Evolutionary conservation across 2,329 filamentous ascomycete genomes (phyloP), one percentile per base, ranked within the genome.

Genomic region (Neurospora crassa): DNA sequence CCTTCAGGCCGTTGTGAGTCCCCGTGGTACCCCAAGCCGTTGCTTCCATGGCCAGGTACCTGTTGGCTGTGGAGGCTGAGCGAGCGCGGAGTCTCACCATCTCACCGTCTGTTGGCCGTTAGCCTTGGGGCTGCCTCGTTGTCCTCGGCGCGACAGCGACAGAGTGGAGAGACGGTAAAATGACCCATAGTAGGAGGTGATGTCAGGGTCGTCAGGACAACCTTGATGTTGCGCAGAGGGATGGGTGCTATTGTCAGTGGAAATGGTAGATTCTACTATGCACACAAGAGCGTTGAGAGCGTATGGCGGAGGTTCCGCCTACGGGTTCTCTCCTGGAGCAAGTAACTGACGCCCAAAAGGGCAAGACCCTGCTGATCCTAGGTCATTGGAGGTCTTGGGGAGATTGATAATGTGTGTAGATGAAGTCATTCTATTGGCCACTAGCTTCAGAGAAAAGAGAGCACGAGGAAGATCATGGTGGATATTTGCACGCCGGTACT

Each of bases 301-400:
- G 42, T 8, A 34, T 24, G 68, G 42, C n/a, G 29, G 40, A 29
- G 29, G 18, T 45, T 34, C 41, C 41, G 20, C 16, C 18, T 43
- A 69, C 68, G 20, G 16, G 29, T 69, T 42, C 41, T 42, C 45
- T 40, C 42, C 24, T 67, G 40, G 69, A 42, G 53, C 37, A 40
- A 70, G 53, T 67, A 53, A 53, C 34, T 18, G 42, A 16, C 29
- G 34, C 69, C 8, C 37, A 67, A 74, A 74, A 42, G 53, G 72
- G 74, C 59, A 73, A 75, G 75, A 77, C 75, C 75, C 76, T 76
- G 76, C 70, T 72, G 75, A 77, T 77, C 74, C 40, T 16, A 63
- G 16, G 24, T 63, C 53, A 63, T 18, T 34, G 14, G 24, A 37
- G 53, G 53, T 34, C 24, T 63, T 63, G 53, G 24, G 53, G 29